Evolutionary conservation across 2,329 filamentous ascomycete genomes (phyloP), one percentile per base, ranked within the genome.

Genomic region (Aureobasidium sp.): DNA sequence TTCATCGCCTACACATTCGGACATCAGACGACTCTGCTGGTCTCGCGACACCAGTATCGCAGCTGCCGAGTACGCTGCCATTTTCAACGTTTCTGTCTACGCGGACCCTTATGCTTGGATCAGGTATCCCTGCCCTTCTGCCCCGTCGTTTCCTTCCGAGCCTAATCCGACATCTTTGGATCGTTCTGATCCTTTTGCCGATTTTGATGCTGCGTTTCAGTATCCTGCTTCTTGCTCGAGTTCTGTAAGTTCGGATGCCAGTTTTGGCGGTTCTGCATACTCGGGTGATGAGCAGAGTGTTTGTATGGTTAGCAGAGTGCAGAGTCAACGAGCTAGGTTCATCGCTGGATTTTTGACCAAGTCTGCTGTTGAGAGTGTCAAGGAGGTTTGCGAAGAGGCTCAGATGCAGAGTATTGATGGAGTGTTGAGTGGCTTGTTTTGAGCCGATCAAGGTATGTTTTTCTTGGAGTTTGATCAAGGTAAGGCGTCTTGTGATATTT

Each of bases 101-200:
- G 35, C 37, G 16, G 47, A 50, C n/a, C 14, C 17, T 8, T 50
- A 22, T 17, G 47, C 47, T 8, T 50, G 47, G 47, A 50, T 50
- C 3, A 16, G 47, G 2, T 50, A 50, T 3, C 47, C 47, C 1
- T 7, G 24, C 6, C 32, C 45, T n/a, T 34, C 32, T 14, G n/a
- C 16, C 16, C 11, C 38, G 10, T 21, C n/a, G 12, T 10, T 7
- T 2, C 6, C 11, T 19, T 4, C 2, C 27, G 30, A 34, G 8
- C 7, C 17, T 14, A 49, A 49, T 10, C 45, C 45, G 14, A 49
- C 45, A 1, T 24, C 34, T 14, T 5, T n/a, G 11, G 24, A 49
- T 24, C 1, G 10, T 10, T 8, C n/a, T 6, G 45, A 49, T 22
- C 24, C 45, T 4, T 39, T 49, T 16, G 17, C 21, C 6, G 45